Evolutionary conservation across 352 stramenopile species (phyloP).

Genomic region (Phytophthora pluvialis): DNA sequence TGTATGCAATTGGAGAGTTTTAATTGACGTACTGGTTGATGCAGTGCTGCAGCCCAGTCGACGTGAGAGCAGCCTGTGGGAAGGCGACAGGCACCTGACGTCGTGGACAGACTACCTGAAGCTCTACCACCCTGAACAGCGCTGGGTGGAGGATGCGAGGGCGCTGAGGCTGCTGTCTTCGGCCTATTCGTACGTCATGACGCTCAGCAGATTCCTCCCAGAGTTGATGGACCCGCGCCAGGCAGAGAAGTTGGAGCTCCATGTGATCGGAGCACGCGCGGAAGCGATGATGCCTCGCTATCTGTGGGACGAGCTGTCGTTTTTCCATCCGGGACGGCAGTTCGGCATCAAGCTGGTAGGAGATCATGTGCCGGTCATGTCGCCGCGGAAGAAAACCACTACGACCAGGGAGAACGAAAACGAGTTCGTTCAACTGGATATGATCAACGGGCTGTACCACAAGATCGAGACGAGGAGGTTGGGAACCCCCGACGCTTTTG

Average conservation of each 20-base stretch:
- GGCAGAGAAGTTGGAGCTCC: conserved; percentile 34
- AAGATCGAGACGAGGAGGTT: conserved; percentile 32
- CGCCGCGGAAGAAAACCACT: conserved; percentile 28
- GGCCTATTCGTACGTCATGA: conserved; percentile 76
- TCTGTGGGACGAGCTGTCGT: conserved; percentile 67
- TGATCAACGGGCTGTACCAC: conserved; percentile 65
- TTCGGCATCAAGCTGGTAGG: conserved; percentile 69
- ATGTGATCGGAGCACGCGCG: conserved; percentile 71
- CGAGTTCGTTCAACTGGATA: conserved; percentile 44
- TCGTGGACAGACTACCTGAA: conserved; percentile 60
- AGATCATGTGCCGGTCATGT: conserved; percentile 62
- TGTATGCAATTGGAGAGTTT: conserved; percentile 8
- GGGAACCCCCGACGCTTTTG: conserved; percentile 53
- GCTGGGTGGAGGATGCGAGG: conserved; percentile 41
- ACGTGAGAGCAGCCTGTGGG: conserved; percentile 26
- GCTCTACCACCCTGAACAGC: conserved; percentile 39
- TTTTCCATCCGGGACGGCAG: conserved; percentile 38
- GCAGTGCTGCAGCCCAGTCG: conserved; percentile 41
- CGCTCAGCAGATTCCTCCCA: conserved; percentile 53
- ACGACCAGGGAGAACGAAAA: conserved; percentile 17
- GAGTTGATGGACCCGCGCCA: conserved; percentile 22
- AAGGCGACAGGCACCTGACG: conserved; percentile 13
- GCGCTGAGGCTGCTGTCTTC: conserved; percentile 64
- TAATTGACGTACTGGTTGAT: background rate
- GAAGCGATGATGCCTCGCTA: conserved; percentile 79